These are phyloP conservation scores for Candida nanaspora DNA, from an alignment of 805 yeast species.

Conservation along the genomic window DNA sequence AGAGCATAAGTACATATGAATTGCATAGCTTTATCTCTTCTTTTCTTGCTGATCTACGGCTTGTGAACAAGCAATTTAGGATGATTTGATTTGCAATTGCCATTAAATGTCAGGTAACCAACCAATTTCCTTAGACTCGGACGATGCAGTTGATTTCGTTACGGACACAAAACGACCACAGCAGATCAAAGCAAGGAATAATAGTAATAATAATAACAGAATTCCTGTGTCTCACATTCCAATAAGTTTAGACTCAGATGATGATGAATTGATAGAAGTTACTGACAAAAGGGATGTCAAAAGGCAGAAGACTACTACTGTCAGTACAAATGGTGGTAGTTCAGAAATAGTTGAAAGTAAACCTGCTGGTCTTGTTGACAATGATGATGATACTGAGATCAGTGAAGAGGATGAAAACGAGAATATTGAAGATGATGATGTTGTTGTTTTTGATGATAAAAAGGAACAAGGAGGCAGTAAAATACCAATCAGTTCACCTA, in stretches of 20 bases:
- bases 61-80: no score
- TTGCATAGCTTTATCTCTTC: no score
- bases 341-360: background rate
- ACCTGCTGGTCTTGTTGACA: background rate
- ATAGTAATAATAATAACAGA: no score
- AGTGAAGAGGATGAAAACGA: constrained; percentile 20
- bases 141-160: no score
- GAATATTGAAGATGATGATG: constrained; percentile 21
- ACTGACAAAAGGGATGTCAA: no score
- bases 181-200: no score
- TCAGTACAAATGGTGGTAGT: no score
- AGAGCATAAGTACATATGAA: no score
- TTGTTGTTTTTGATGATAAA: background rate
- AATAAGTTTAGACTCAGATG: background rate
- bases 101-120: background rate
- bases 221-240: background rate
- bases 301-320: no score
- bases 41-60: no score
- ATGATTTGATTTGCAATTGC: no score
- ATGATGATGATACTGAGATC: background rate
- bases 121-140: background rate
- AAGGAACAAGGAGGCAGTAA: background rate
- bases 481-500: constrained; percentile 15
- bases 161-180: no score
- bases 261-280: background rate